These are phyloP conservation scores for Pseudozyma pruni DNA, from an alignment of 1,284 basidiomycete species.

Conservation along the genomic window DNA sequence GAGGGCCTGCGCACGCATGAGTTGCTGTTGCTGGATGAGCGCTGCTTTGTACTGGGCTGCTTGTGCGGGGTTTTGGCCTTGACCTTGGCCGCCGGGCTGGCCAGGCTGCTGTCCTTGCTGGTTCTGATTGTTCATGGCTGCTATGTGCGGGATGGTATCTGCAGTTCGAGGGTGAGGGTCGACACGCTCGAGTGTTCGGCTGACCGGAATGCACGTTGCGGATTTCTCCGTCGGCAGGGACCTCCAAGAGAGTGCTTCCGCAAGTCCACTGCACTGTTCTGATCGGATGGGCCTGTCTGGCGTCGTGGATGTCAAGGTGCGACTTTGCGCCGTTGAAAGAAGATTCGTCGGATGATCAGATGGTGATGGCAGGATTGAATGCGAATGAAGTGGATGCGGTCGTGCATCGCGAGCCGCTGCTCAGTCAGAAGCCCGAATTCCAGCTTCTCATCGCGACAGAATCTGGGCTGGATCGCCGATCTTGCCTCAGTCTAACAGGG, in stretches of 20 bases:
- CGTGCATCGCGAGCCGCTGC: conserved; percentile 14
- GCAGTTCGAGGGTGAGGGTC: not conserved
- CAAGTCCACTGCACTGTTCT: no score
- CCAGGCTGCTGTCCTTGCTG: conserved; percentile 28
- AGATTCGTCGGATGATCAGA: not conserved
- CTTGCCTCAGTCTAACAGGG: not conserved
- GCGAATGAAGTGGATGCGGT: conserved; percentile 11
- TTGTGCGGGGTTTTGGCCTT: conserved; percentile 30
- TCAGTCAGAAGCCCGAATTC: conserved; percentile 12
- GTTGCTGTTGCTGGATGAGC: conserved; percentile 50
- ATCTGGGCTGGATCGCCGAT: conserved; percentile 12
- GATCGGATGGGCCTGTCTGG: no score
- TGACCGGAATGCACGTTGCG: no score
- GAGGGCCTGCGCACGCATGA: conserved; percentile 40
- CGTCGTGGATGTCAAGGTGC: no score
- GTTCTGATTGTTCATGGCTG: conserved; percentile 30
- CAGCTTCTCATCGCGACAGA: conserved; percentile 10
- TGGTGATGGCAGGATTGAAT: not conserved
- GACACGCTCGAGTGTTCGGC: no score
- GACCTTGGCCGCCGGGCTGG: conserved; percentile 26
- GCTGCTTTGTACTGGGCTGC: conserved; percentile 49
- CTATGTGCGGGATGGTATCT: not conserved
- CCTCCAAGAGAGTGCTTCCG: no score
- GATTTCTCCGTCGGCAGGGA: no score
- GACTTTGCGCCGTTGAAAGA: no score